These are phyloP conservation scores for Colletotrichum chrysophilum DNA, from an alignment of 2,329 filamentous ascomycete species.

Conservation along the genomic window DNA sequence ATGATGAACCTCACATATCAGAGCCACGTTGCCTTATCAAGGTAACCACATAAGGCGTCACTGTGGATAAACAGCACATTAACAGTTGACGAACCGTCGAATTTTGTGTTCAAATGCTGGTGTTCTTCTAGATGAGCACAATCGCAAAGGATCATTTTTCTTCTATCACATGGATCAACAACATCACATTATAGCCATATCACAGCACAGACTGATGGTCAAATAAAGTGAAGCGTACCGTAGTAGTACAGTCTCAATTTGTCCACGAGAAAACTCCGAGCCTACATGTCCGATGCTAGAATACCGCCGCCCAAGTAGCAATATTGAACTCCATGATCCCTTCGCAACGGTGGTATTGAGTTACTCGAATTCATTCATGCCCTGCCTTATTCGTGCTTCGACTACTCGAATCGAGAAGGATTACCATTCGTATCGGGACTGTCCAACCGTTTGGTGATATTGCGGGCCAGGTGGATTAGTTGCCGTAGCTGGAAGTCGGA, in stretches of 20 bases:
- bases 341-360: background rate
- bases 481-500: constrained; percentile 17
- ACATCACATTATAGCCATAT: background rate
- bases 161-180: background rate
- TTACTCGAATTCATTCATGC: background rate
- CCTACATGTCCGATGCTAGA: background rate
- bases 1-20: background rate
- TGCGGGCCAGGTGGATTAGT: constrained; percentile 19
- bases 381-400: background rate
- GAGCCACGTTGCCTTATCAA: background rate
- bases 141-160: background rate
- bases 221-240: background rate
- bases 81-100: background rate
- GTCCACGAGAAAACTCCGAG: background rate
- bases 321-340: background rate
- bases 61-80: background rate
- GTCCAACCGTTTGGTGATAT: constrained; percentile 14
- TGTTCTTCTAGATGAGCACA: background rate
- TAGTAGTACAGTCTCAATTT: background rate
- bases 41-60: background rate
- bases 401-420: background rate
- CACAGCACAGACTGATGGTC: background rate
- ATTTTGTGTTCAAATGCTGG: background rate
- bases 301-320: background rate
- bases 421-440: constrained; percentile 8